phyloP scores from a whole-genome alignment of 306 rosid species.

The Rosa persica region DNA sequence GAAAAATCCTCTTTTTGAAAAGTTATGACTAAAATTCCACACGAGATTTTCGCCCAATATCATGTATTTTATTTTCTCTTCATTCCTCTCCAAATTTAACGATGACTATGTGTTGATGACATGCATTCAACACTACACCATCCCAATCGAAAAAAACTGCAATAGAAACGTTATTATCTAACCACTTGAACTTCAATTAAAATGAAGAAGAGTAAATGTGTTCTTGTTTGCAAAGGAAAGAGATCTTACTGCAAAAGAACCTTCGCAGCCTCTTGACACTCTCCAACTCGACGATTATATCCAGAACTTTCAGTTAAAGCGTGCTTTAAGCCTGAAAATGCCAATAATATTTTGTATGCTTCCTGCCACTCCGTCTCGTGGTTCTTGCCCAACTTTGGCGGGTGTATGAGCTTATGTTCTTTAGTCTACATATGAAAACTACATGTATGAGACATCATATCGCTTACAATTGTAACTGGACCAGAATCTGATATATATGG shows the following conservation, averaged over 20 bases:
- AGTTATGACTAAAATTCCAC: background rate
- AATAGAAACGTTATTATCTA: background rate
- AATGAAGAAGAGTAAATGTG: background rate
- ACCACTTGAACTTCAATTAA: background rate
- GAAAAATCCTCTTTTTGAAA: background rate
- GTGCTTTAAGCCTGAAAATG: slow-evolving; percentile 89
- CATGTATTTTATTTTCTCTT: background rate
- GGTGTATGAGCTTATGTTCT: slow-evolving; percentile 59
- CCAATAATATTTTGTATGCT: slow-evolving; percentile 70
- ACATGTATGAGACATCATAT: slow-evolving; percentile 31
- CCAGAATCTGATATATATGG: slow-evolving; percentile 12
- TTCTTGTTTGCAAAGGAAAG: background rate
- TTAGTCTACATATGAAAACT: slow-evolving; percentile 63
- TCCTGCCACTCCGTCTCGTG: slow-evolving; percentile 33
- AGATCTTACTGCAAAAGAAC: slow-evolving; percentile 64
- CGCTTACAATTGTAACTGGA: slow-evolving; percentile 12
- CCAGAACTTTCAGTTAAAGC: slow-evolving; percentile 80
- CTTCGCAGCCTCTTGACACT: slow-evolving; percentile 86
- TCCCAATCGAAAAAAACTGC: background rate
- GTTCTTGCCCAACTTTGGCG: slow-evolving; percentile 41
- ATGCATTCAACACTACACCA: background rate
- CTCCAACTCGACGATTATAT: slow-evolving; percentile 80
- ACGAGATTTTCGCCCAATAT: background rate
- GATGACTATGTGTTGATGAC: background rate
- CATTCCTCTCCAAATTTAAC: background rate